Base-by-base conservation (phyloP, 1,284 basidiomycete species). In the Fomitiporia mediterranea region DNA sequence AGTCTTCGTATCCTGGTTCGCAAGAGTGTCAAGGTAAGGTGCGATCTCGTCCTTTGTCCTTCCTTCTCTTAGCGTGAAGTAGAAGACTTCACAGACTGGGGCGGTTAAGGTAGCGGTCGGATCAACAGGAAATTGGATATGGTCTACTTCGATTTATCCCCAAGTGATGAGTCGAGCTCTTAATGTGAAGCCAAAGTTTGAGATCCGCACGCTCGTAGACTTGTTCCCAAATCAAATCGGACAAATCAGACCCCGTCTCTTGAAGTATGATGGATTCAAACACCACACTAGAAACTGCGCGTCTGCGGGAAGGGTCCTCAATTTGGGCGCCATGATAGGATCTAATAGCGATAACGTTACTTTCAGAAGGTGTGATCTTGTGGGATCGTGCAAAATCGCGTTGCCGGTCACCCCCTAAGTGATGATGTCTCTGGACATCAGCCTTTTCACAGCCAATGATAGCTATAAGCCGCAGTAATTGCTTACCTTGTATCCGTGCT, bases 1-100 rank as follows among this genome's bases (percentile, higher is more conserved):
- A 8, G 46, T 25, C 27, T 28, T 48, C 13, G 46, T 48, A 6
- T 28, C 25, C 27, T 30, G 46, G 19, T 28, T 32, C 8, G 27
- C 23, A 15, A 48, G 46, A 4, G 23, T 30, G 46, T 48, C 46
- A 32, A 48, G 46, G n/a, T 32, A 6, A 4, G 46, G 46, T 17
- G 46, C 46, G 19, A 48, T 48, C 23, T 48, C 46, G 23, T 25
- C 23, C 19, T 48, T 32, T 28, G 46, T 25, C 46, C 34, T 48
- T 25, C 27, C 46, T 17, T 48, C 46, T 19, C 19, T 28, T n/a
- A 48, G 19, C 15, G 23, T 48, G 7, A 48, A 30, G 11, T n/a
- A 30, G 3, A 32, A 25, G 9, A 48, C 5, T n/a, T 48, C 46
- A 11, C 17, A 23, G 23, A 32, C 46, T 13, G 46, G 46, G 13